Percentiles rank a stretch among this genome's conserved stretches.
These are phyloP conservation scores for Kodamaea nitidulidarum DNA, from an alignment of 805 yeast species.

Conservation along the genomic window DNA sequence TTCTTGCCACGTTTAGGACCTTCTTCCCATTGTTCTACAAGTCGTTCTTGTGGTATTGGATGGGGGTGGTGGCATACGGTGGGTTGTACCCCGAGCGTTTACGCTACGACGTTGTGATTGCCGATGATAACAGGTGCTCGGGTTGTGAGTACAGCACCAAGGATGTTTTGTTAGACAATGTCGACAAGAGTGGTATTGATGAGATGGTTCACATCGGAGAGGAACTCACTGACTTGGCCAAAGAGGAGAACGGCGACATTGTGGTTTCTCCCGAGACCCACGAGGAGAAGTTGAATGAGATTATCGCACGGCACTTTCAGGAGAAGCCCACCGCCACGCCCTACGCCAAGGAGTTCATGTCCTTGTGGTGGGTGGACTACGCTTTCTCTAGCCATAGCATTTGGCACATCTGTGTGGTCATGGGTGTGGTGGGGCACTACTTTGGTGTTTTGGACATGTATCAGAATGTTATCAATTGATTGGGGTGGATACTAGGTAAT, in stretches of 20 bases:
- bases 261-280: constrained; percentile 12
- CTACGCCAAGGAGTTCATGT: constrained; percentile 37
- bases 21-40: constrained; percentile 65
- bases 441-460: constrained; percentile 69
- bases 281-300: constrained; percentile 22
- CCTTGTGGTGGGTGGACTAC: constrained; percentile 85
- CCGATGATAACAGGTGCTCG: constrained; percentile 32
- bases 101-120: constrained; percentile 63
- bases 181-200: constrained; percentile 37
- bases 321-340: constrained; percentile 30
- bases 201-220: constrained; percentile 31
- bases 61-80: constrained; percentile 86
- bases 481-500: too few species aligned
- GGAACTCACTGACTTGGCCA: constrained; percentile 19
- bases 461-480: neutral
- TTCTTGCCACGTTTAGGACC: constrained; percentile 46
- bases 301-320: constrained; percentile 37
- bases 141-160: constrained; percentile 19
- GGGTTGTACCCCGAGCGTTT: constrained; percentile 86
- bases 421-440: constrained; percentile 90
- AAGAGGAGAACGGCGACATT: constrained; percentile 4
- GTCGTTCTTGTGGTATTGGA: constrained; percentile 68
- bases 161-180: constrained; percentile 31
- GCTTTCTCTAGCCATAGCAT: constrained; percentile 76
- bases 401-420: constrained; percentile 89